Conservation (phyloP, 78 protist genomes). For the Dictyostelium firmibasis region DNA sequence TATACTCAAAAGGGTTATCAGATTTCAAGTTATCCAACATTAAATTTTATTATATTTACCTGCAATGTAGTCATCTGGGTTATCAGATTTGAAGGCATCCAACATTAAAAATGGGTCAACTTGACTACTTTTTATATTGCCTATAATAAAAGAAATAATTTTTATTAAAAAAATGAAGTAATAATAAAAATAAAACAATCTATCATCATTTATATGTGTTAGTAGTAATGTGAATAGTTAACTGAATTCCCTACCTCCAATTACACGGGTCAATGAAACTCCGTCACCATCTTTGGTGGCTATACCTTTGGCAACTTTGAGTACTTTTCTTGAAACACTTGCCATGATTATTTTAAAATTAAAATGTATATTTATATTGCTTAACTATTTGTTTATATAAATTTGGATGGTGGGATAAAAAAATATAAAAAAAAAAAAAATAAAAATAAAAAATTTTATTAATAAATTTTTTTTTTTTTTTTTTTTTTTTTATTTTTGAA, state of each 20-base stretch:
- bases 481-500: too few relatives aligned
- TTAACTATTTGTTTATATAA: too few relatives aligned
- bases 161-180: too few relatives aligned
- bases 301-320: background rate
- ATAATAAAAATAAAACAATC: too few relatives aligned
- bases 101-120: conserved; percentile 79
- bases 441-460: too few relatives aligned
- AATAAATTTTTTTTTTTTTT: too few relatives aligned
- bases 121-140: background rate
- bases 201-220: too few relatives aligned
- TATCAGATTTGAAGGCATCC: conserved; percentile 60
- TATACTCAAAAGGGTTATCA: too few relatives aligned
- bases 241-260: background rate
- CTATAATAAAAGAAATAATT: background rate
- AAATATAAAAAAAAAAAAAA: background rate
- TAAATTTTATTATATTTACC: background rate
- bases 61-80: conserved; percentile 64
- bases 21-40: too few relatives aligned
- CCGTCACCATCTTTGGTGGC: background rate
- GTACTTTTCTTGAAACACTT: background rate
- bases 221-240: too few relatives aligned
- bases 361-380: too few relatives aligned
- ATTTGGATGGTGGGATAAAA: background rate
- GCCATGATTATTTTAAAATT: background rate
- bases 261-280: background rate